A percentile compares a stretch with the other conserved stretches of the same genome.
phyloP scores from a whole-genome alignment of 179 eudicot genomes.

The Beta lomatogona region DNA sequence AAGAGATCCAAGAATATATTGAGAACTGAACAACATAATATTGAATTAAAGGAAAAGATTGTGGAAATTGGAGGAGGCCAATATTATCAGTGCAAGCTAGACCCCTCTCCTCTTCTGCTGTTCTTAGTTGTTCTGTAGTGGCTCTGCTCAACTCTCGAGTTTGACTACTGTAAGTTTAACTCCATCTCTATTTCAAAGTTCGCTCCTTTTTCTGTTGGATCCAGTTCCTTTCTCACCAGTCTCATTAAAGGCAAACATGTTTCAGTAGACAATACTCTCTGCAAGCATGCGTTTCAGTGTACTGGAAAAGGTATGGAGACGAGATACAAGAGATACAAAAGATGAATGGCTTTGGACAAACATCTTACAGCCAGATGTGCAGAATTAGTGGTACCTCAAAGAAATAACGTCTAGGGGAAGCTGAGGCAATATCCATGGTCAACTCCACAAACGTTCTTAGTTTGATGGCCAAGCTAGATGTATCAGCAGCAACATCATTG shows the following conservation, averaged over 20 bases:
- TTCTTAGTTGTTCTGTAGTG: background rate
- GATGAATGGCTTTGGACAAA: background rate
- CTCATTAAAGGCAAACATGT: background rate
- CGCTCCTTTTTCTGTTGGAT: background rate
- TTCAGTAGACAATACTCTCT: too few relatives aligned
- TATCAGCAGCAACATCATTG: constrained; percentile 20
- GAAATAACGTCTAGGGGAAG: constrained; percentile 92
- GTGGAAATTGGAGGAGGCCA: background rate
- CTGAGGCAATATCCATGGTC: constrained; percentile 92
- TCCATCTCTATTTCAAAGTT: background rate
- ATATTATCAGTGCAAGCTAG: background rate
- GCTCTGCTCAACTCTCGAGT: background rate
- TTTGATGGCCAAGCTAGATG: constrained; percentile 47
- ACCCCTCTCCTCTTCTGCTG: background rate
- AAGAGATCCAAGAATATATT: background rate
- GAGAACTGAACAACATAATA: background rate
- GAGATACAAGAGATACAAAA: background rate
- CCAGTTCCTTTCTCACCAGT: background rate
- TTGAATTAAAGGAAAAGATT: background rate
- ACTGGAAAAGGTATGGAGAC: background rate
- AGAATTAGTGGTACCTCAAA: constrained; percentile 63
- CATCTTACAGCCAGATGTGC: background rate
- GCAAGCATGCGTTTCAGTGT: background rate
- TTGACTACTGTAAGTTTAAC: background rate
- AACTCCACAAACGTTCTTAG: constrained; percentile 79